Conservation (phyloP, 2,329 filamentous ascomycete genomes). For the Colletotrichum chrysophilum region DNA sequence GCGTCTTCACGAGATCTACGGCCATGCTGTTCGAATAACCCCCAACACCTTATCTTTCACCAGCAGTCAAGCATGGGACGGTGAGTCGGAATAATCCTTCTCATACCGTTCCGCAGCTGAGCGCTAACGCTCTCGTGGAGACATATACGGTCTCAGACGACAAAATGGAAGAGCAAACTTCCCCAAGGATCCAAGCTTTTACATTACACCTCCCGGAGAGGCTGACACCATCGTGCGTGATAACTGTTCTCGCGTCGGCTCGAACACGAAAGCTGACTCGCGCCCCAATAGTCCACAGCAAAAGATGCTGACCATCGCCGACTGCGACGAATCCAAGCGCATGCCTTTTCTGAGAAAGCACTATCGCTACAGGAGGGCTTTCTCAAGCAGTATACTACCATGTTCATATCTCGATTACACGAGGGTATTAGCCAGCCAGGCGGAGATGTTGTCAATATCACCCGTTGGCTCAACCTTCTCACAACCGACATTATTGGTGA, state of each 20-base stretch:
- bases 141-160: background rate
- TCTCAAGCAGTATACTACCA: background rate
- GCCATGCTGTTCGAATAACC: background rate
- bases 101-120: background rate
- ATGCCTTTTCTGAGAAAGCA: background rate
- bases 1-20: background rate
- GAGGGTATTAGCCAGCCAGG: background rate
- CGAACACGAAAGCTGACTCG: background rate
- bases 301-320: background rate
- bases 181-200: background rate
- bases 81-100: background rate
- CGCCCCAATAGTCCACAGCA: rapidly evolving
- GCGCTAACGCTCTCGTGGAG: rapidly evolving
- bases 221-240: background rate
- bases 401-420: background rate
- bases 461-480: background rate
- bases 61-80: background rate
- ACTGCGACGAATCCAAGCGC: background rate
- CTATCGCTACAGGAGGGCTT: rapidly evolving
- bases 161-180: background rate
- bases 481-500: background rate
- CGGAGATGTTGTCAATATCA: background rate
- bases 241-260: rapidly evolving
- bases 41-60: background rate
- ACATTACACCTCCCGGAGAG: background rate